Base-by-base conservation (phyloP, 2,329 filamentous ascomycete genomes). In the Exophiala aquamarina region DNA sequence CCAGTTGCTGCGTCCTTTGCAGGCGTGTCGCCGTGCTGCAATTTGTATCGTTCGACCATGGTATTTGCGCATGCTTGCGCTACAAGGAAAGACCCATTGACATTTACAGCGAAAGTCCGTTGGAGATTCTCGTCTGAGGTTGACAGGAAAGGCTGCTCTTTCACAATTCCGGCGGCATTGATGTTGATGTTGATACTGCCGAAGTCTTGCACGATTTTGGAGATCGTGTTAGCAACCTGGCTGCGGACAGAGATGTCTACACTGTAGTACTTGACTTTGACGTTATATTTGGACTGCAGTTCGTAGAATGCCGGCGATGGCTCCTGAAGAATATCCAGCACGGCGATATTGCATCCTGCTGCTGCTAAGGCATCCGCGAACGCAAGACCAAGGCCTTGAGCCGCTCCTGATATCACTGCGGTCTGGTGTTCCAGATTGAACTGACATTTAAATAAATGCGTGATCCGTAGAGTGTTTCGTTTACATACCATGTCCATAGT, bases 91-190 rank as follows among this genome's bases (percentile, higher is more conserved):
- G 50, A 53, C 9, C 52, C 55, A 17, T 44, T 54, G n/a, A 56
- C 59, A 48, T 62, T 63, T 33, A 61, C 52, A 14, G 40, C 50
- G 38, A 58, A 59, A 11, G 58, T 60, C 20, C 40, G 34, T 29
- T 53, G 85, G 32, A 62, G 34, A 37, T 56, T 61, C 33, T 52
- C 33, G 26, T 59, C 53, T 6, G 56, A 52, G 11, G 53, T 59
- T 31, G 52, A 54, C 17, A 62, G 49, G 41, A 61, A 61, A 6
- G 59, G 29, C 47, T 62, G 52, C 38, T 62, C 57, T 6, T 42
- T 51, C n/a, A 58, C 60, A 14, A 62, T 50, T n/a, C 61, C 61
- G 14, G 61, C 61, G 17, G 60, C 59, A 21, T 59, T 59, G 39
- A 63, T 48, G 33, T 43, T 43, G 37, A 51, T 48, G 33, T 51